Base-by-base conservation (phyloP, 306 rosid genomes). In the Quercus agrifolia region DNA sequence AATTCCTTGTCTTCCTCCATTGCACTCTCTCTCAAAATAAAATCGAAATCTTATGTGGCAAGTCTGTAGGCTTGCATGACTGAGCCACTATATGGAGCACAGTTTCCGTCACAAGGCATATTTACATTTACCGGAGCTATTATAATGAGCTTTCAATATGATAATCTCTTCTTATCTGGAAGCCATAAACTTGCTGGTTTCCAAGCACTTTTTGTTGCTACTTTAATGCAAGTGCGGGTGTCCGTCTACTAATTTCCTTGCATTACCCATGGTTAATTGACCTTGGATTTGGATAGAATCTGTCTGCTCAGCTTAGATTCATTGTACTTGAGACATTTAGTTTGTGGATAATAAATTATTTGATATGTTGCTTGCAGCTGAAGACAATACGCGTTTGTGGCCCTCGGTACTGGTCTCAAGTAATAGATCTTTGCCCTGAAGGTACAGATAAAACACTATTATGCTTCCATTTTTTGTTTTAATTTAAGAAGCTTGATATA, bases 361-460 rank as follows among this genome's bases (percentile, higher is more conserved):
- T 82, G 64, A 33, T 73, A 66, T 87, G 77, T 33, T 86, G 75
- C 57, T 76, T 83, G 66, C 92, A 94, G 99, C 81, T 94, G 89
- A 92, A 94, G 88, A 86, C 81, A 63, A 86, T 94, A 79, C 91
- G 90, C 61, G 89, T 94, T 74, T 92, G 97, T 52, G 97, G 99
- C 73, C 99, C 97, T 80, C 97, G 97, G 78, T 94, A 92, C 82
- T 94, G 99, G 99, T 87, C 93, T 71, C 99, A 91, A 84, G 90
- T 87, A 41, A 85, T 94, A 78, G 97, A 92, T 69, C 93, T 92
- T 74, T 30, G 41, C 61, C 93, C 97, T 46, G 97, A 91, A 88
- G 99, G 99, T 92, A 78, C 75, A 41, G 59, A 76, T 70, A 74
- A 41, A 77, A 27, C 33, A n/a, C 69, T 67, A n/a, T 74, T 76